phyloP scores from a whole-genome alignment of 805 yeast genomes.

The Groenewaldozyma tartarivorans region DNA sequence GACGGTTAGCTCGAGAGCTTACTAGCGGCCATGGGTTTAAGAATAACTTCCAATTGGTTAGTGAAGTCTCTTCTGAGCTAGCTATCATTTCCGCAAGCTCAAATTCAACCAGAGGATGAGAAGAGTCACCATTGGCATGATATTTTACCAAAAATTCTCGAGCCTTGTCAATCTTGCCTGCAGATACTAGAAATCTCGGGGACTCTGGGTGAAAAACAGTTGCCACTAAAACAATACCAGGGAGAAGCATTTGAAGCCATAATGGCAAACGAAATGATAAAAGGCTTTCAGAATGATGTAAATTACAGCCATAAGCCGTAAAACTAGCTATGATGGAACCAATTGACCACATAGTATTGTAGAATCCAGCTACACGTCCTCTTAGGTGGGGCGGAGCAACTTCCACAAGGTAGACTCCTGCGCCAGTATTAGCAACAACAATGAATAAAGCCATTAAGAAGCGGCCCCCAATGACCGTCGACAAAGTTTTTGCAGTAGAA shows the following conservation, averaged over 20 bases:
- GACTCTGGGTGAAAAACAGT: slow-evolving; percentile 7
- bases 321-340: slow-evolving; percentile 13
- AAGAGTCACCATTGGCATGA: slow-evolving; percentile 9
- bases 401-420: slow-evolving; percentile 12
- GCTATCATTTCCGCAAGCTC: slow-evolving; percentile 11
- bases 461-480: slow-evolving; percentile 12
- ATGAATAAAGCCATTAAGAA: slow-evolving; percentile 13
- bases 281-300: slow-evolving; percentile 2
- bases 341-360: slow-evolving; percentile 10
- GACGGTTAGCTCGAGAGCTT: slow-evolving; percentile 7
- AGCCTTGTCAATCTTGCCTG: slow-evolving; percentile 9
- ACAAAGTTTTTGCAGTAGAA: slow-evolving; percentile 7
- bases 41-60: slow-evolving; percentile 11
- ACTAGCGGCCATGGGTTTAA: slow-evolving; percentile 10
- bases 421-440: slow-evolving; percentile 9
- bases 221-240: slow-evolving; percentile 5
- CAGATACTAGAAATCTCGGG: slow-evolving; percentile 13
- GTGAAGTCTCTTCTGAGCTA: slow-evolving; percentile 6
- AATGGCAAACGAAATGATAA: slow-evolving; percentile 6
- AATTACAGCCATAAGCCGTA: slow-evolving; percentile 5
- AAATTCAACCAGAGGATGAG: slow-evolving; percentile 8
- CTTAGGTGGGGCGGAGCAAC: slow-evolving; percentile 15
- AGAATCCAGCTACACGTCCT: slow-evolving; percentile 12
- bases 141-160: slow-evolving; percentile 5
- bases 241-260: slow-evolving; percentile 11